Evolutionary conservation across 768 basidiomycete genomes (phyloP), one percentile per base, ranked within the genome.

Genomic region (Aureoboletus auriporus): DNA sequence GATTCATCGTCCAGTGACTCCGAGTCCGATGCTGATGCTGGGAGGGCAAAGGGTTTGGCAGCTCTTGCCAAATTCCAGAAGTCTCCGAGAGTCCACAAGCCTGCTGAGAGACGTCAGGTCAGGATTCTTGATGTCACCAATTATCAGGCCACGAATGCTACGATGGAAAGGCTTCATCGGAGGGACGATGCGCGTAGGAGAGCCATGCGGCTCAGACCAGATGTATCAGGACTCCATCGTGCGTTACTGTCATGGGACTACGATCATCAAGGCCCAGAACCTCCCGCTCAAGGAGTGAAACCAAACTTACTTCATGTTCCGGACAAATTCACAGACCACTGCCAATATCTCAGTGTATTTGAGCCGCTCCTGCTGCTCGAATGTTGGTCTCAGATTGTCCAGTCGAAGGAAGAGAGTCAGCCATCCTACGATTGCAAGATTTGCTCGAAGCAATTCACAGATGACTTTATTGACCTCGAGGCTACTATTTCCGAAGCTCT

Each of bases 201-300:
- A 39, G 79, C 80, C 7, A 69, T 84, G 52, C 82, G 93, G 8
- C 72, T 94, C 58, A 86, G 83, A 59, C 95, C 93, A 3, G 85
- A 98, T 58, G 75, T 94, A 16, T 82, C 83, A 28, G 75, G 73
- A 6, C 80, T 99, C 17, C 87, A 95, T 64, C 82, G 80, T 39
- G 69, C 74, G 9, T 73, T 98, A 27, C 69, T 99, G 1, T 83
- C 89, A 1, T 99, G 96, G 96, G 74, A 88, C 64, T 92, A 92
- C 52, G 77, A 84, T 39, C 79, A 90, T 55, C 63, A 62, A 10
- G 82, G 84, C 17, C 64, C 80, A 33, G 66, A 75, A 34, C 90
- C 87, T 35, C 86, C 91, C 1, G 70, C 72, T n/a, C 63, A 69
- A 14, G 61, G 55, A 42, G 40, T 53, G 36, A 70, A 64, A 38